Percentiles rank a stretch among this genome's conserved stretches.
phyloP scores from a whole-genome alignment of 371 early-diverging fungal genomes.

The Rhizopus delemar region DNA sequence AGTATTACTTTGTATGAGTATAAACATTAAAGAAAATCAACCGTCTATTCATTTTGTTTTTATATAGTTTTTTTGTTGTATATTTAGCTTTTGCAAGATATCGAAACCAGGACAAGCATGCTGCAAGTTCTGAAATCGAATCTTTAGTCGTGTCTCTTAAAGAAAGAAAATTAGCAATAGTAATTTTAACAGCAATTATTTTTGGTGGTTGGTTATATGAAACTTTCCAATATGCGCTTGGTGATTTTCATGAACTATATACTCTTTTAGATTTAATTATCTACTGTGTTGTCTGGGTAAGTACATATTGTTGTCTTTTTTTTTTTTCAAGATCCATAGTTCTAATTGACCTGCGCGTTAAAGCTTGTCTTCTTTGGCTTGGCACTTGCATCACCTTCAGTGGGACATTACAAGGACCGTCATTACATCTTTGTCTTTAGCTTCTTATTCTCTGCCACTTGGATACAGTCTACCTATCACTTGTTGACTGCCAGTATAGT shows the following conservation, averaged over 20 bases:
- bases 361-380: slow-evolving; percentile 13
- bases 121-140: slow-evolving; percentile 1
- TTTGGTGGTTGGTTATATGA: slow-evolving; percentile 8
- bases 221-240: slow-evolving; percentile 6
- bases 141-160: slow-evolving; percentile 8
- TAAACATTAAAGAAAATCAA: neutral
- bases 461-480: slow-evolving; percentile 5
- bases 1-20: neutral
- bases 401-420: slow-evolving; percentile 19
- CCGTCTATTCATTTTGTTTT: neutral
- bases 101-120: slow-evolving; percentile 6
- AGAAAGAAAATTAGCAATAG: slow-evolving; percentile 6
- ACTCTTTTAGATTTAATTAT: slow-evolving; percentile 1
- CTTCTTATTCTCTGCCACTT: slow-evolving; percentile 5
- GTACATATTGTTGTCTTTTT: too few relatives aligned
- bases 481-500: neutral
- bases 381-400: slow-evolving; percentile 17
- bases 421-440: slow-evolving; percentile 16
- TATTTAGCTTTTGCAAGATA: slow-evolving; percentile 10
- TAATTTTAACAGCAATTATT: slow-evolving; percentile 5
- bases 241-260: neutral
- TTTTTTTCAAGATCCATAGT: neutral
- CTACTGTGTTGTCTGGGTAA: slow-evolving; percentile 17
- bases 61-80: neutral
- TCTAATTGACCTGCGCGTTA: too few relatives aligned